A percentile compares a stretch with the other conserved stretches of the same genome.
Evolutionary conservation across 202 grass and related monocot genomes (phyloP).

Genomic region (Setaria italica): DNA sequence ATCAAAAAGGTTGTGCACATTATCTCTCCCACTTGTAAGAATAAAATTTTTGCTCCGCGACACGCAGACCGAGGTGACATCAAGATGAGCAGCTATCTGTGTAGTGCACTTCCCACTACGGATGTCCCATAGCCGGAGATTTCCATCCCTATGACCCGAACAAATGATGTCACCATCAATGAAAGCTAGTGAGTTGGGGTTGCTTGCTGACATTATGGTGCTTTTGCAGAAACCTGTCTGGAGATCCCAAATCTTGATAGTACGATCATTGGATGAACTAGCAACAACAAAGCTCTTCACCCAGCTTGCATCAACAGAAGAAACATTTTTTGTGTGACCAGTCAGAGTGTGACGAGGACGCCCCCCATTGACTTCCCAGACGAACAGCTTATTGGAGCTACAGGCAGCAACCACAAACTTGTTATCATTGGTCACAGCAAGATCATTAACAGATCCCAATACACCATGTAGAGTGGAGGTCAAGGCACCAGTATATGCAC

Average conservation of each 20-base stretch:
- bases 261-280: slow-evolving; percentile 88
- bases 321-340: slow-evolving; percentile 90
- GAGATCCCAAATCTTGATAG: slow-evolving; percentile 97
- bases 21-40: slow-evolving; percentile 91
- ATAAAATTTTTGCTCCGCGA: slow-evolving; percentile 73
- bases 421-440: slow-evolving; percentile 89
- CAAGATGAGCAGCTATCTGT: slow-evolving; percentile 73
- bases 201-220: slow-evolving; percentile 92
- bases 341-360: slow-evolving; percentile 86
- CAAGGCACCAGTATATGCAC: slow-evolving; percentile 72
- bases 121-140: slow-evolving; percentile 79
- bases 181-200: slow-evolving; percentile 87
- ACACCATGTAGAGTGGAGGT: slow-evolving; percentile 78
- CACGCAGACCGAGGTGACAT: slow-evolving; percentile 86
- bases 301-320: slow-evolving; percentile 82
- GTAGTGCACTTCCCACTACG: slow-evolving; percentile 71
- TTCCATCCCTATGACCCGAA: slow-evolving; percentile 96
- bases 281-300: slow-evolving; percentile 66
- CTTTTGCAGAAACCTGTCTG: slow-evolving; percentile 85
- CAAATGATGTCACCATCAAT: slow-evolving; percentile 78
- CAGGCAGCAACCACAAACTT: slow-evolving; percentile 89
- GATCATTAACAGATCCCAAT: slow-evolving; percentile 88
- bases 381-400: slow-evolving; percentile 96
- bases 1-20: slow-evolving; percentile 88
- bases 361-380: slow-evolving; percentile 81